Evolutionary conservation across 169 alveolate species (phyloP), one percentile per base, ranked within the genome.

Genomic region (Eimeria acervulina): DNA sequence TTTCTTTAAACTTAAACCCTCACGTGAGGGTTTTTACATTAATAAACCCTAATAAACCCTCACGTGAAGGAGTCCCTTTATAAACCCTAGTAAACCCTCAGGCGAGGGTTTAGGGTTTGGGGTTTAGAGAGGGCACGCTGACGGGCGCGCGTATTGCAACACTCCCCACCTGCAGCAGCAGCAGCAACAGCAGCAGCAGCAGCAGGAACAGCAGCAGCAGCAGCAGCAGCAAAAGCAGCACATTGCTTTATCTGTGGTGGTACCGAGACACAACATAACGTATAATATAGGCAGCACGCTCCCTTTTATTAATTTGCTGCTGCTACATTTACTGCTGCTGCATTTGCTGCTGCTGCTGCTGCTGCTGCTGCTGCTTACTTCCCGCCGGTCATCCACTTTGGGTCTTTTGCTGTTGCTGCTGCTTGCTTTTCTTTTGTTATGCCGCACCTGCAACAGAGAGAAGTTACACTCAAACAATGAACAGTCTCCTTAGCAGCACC

Each of bases 401-500:
- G 81, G 31, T 68, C 81, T 68, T n/a, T n/a, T n/a, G n/a, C n/a
- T n/a, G n/a, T n/a, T n/a, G n/a, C n/a, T n/a, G n/a, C n/a, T n/a
- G n/a, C n/a, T n/a, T n/a, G n/a, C 28, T 68, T 68, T 15, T 68
- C 81, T n/a, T 15, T 68, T 15, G 40, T 68, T 36, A 68, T 68
- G 15, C 81, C 81, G 81, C 81, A 68, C 10, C 81, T 68, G 81
- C 81, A 68, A n/a, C 81, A n/a, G 28, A 68, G n/a, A n/a, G n/a
- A n/a, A n/a, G n/a, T n/a, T n/a, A n/a, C n/a, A n/a, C n/a, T n/a
- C n/a, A n/a, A n/a, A n/a, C n/a, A n/a, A n/a, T n/a, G n/a, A n/a
- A n/a, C n/a, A n/a, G n/a, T n/a, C n/a, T n/a, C n/a, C n/a, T n/a
- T n/a, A n/a, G n/a, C n/a, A n/a, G n/a, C n/a, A n/a, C n/a, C n/a